A percentile compares a stretch with the other conserved stretches of the same genome.
These are phyloP conservation scores for Cyclotella kingstonii DNA, from an alignment of 108 stramenopile genomes.

Conservation along the genomic window DNA sequence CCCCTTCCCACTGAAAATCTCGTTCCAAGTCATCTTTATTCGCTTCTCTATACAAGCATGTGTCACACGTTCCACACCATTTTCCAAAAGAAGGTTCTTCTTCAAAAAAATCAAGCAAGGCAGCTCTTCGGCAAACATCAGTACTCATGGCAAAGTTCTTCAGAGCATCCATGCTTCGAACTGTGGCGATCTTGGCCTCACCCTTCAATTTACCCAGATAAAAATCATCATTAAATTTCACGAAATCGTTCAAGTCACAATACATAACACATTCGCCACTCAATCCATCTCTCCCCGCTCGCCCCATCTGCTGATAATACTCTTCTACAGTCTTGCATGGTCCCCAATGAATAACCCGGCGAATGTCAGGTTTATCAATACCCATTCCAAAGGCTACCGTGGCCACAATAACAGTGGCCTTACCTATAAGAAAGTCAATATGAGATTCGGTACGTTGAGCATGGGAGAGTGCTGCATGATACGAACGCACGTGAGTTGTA, in stretches of 20 bases:
- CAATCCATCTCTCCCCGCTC: constrained; percentile 94
- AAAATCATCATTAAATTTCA: constrained; percentile 68
- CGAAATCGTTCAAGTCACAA: constrained; percentile 57
- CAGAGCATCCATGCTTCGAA: constrained; percentile 55
- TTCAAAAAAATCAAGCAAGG: constrained; percentile 70
- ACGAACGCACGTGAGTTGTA: constrained; percentile 33
- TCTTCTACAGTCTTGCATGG: constrained; percentile 92
- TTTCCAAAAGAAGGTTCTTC: constrained; percentile 67
- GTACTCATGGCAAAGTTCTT: constrained; percentile 51
- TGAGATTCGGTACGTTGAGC: constrained; percentile 59
- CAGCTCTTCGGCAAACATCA: constrained; percentile 62
- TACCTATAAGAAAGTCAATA: constrained; percentile 76
- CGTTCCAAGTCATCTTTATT: constrained; percentile 56
- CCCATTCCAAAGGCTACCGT: constrained; percentile 99
- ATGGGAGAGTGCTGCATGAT: constrained; percentile 87
- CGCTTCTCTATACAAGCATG: constrained; percentile 39
- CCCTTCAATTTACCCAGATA: constrained; percentile 57
- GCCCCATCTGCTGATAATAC: constrained; percentile 95
- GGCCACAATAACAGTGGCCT: constrained; percentile 81
- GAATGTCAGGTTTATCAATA: constrained; percentile 88
- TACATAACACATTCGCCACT: constrained; percentile 73
- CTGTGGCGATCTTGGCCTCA: constrained; percentile 40
- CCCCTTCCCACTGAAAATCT: constrained; percentile 61
- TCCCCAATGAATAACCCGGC: constrained; percentile 87
- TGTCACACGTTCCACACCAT: constrained; percentile 81